Evolutionary conservation across 208 protist genomes (phyloP), one percentile per base, ranked within the genome.

Genomic region (Balamuthia mandrillaris): DNA sequence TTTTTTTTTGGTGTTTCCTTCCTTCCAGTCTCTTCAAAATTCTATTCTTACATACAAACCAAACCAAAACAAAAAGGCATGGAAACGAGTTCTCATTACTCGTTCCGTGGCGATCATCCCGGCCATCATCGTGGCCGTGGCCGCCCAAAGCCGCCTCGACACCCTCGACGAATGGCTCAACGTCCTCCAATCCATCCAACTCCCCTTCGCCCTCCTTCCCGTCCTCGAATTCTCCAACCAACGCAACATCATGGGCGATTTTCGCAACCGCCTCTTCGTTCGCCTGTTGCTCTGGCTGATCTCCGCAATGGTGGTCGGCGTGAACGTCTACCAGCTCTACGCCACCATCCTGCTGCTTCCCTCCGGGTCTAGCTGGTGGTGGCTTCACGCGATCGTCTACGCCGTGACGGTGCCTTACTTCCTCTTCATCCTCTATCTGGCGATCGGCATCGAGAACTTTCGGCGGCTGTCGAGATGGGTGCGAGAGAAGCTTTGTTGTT

Each of bases 121-220:
- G 3, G 89, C 91, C 7, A 66, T 94, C 24, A 16, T 91, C 0
- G 84, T 94, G 5, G 87, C 88, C 1, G 41, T 92, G 0, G 2
- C 90, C 7, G 65, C 83, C 7, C 27, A 24, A 0, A 27, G 87
- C 12, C 45, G 68, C 68, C 42, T 89, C 7, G 87, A 93, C 33
- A 16, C 16, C 3, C 29, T 93, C 1, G 81, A 90, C 65, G 41
- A 93, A 58, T 90, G 87, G 87, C 66, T 93, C 12, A 81, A 93
- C 52, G 74, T 93, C 37, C 31, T 93, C 3, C 91, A 93, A 60
- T 63, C 51, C 54, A 35, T 93, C 45, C 91, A 91, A 74, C 88
- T 93, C 16, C 91, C 91, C n/a, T 93, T 93, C 44, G 90, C 91
- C 0, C 29, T 93, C 29, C 29, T 93, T 29, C 91, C 91, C 4